Conservation (phyloP, 768 basidiomycete species). For the Pleurotus djamor region DNA sequence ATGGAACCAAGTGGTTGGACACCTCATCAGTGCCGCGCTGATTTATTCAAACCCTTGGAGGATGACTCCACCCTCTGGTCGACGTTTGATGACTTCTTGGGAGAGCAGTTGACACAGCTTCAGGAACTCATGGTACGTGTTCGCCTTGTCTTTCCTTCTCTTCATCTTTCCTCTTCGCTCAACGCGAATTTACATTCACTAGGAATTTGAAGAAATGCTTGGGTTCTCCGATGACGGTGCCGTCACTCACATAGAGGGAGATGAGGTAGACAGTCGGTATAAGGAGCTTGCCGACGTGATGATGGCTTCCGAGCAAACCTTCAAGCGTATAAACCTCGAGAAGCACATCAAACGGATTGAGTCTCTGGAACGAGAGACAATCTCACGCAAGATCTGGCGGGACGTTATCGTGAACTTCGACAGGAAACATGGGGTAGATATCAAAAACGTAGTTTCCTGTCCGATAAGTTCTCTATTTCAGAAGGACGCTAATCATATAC, state of each 20-base stretch:
- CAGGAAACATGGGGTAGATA: background rate
- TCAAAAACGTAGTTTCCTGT: background rate
- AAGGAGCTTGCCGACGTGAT: background rate
- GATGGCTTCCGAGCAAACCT: background rate
- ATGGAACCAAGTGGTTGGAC: background rate
- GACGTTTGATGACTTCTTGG: background rate
- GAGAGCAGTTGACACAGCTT: background rate
- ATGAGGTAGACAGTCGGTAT: background rate
- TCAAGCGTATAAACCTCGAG: background rate
- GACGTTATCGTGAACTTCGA: background rate
- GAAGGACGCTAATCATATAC: background rate
- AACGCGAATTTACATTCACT: background rate
- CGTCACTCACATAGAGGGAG: no score
- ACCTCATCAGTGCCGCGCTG: background rate
- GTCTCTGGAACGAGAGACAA: background rate
- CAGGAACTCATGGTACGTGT: background rate
- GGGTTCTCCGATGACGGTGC: background rate
- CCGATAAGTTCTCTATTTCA: background rate
- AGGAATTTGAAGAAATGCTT: background rate
- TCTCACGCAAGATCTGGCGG: background rate
- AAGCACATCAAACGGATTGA: background rate
- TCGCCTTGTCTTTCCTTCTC: background rate
- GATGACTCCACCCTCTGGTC: background rate
- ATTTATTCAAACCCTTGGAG: background rate
- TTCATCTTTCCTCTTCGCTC: no score